phyloP scores from a whole-genome alignment of 345 rosid genomes.

The Lepidium didymum region DNA sequence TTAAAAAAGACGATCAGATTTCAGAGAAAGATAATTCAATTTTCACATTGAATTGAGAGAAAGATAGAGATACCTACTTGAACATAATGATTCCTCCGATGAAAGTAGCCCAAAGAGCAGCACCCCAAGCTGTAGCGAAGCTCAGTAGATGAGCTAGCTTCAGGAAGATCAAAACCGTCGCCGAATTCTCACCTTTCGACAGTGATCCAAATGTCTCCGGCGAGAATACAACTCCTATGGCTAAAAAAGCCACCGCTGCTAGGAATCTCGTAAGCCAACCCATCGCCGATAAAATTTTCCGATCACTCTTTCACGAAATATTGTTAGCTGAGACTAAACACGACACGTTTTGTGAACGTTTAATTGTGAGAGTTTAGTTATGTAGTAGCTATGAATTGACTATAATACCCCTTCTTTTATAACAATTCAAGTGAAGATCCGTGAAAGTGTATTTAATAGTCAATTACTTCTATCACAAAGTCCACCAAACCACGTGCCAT shows the following conservation, averaged over 20 bases:
- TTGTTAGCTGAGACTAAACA: not conserved
- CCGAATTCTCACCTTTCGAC: constrained; percentile 33
- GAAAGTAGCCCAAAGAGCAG: constrained; percentile 97
- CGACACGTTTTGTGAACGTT: constrained; percentile 14
- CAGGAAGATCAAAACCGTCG: constrained; percentile 41
- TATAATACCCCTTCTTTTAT: not conserved
- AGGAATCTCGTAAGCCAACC: constrained; percentile 75
- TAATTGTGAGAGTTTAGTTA: not conserved
- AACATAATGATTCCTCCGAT: constrained; percentile 99
- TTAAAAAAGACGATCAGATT: not conserved
- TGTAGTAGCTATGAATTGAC: constrained; percentile 2
- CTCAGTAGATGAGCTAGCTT: constrained; percentile 84
- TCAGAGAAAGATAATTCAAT: not conserved
- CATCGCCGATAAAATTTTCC: constrained; percentile 37
- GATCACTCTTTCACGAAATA: constrained; percentile 12
- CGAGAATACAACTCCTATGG: constrained; percentile 74
- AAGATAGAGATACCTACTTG: constrained; percentile 41
- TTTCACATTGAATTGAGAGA: not conserved
- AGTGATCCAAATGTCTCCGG: constrained; percentile 88
- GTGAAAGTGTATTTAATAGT: not conserved
- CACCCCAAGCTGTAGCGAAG: constrained; percentile 94
- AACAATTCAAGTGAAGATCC: not conserved
- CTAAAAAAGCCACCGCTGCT: constrained; percentile 63
- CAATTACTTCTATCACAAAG: not conserved
- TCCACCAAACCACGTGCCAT: not conserved